Evolutionary conservation across 768 basidiomycete genomes (phyloP).

Genomic region (Auricularia auricula-judae): DNA sequence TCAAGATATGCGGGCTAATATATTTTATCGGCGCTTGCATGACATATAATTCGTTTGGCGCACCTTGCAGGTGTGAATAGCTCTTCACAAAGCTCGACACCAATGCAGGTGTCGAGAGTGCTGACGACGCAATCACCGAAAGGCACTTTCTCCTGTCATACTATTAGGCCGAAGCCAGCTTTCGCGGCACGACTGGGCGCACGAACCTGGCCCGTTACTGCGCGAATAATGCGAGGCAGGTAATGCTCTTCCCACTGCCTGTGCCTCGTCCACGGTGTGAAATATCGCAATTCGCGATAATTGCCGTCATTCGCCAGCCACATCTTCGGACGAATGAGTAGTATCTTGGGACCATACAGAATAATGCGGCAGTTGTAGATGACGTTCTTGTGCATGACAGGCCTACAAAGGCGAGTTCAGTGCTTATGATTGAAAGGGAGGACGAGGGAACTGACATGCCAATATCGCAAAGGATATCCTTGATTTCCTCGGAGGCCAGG

Average conservation of each 20-base stretch:
- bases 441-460: conserved; percentile 61
- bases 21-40: neutral
- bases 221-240: conserved; percentile 79
- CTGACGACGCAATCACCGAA: conserved; percentile 95
- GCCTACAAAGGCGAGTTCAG: conserved; percentile 42
- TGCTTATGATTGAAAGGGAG: neutral
- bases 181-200: neutral
- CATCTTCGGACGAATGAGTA: conserved; percentile 97
- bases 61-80: conserved; percentile 94
- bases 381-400: conserved; percentile 93
- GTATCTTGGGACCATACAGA: conserved; percentile 72
- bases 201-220: conserved; percentile 77
- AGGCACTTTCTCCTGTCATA: conserved; percentile 65
- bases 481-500: conserved; percentile 61
- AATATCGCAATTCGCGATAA: conserved; percentile 82
- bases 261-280: conserved; percentile 91
- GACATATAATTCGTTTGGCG: neutral
- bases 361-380: conserved; percentile 95
- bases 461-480: conserved; percentile 89
- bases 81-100: conserved; percentile 95
- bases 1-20: conserved; percentile 83
- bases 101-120: conserved; percentile 91
- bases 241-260: conserved; percentile 85
- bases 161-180: neutral
- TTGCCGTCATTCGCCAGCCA: conserved; percentile 99